A percentile compares a stretch with the other conserved stretches of the same genome.
Evolutionary conservation across 257 asterid genomes (phyloP).

Genomic region (Nicotiana undulata): DNA sequence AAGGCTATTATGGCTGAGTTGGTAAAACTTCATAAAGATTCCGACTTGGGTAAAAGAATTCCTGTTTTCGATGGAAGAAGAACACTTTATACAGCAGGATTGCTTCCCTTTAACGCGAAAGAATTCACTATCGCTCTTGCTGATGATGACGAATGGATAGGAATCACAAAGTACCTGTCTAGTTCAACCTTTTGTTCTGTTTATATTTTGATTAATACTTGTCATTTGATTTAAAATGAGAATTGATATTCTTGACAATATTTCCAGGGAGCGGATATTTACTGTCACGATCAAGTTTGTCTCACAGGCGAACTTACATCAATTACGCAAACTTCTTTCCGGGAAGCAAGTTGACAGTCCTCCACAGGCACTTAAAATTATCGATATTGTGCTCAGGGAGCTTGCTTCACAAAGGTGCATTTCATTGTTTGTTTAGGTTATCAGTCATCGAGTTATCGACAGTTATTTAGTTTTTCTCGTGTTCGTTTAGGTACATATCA

Average conservation of each 20-base stretch:
- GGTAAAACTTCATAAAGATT: conserved; percentile 37
- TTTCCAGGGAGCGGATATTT: conserved; percentile 33
- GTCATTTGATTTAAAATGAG: background rate
- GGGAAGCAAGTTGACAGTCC: conserved; percentile 38
- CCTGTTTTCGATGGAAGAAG: conserved; percentile 55
- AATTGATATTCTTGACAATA: background rate
- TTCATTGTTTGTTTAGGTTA: background rate
- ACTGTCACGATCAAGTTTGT: conserved; percentile 33
- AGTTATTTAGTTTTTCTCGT: background rate
- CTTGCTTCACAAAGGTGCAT: conserved; percentile 34
- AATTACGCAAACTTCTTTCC: conserved; percentile 26
- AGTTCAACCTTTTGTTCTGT: background rate
- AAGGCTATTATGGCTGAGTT: conserved; percentile 42
- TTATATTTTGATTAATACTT: background rate
- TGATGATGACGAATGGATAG: conserved; percentile 35
- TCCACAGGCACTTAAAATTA: conserved; percentile 36
- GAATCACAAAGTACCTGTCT: conserved; percentile 22
- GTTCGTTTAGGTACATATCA: conserved; percentile 58
- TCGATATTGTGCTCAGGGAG: conserved; percentile 47
- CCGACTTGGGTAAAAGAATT: conserved; percentile 38
- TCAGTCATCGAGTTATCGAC: background rate
- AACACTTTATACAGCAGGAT: conserved; percentile 46
- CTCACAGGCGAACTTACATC: conserved; percentile 40
- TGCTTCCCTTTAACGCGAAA: conserved; percentile 37
- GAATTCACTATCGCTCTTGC: conserved; percentile 28